Percentiles rank a stretch among this genome's conserved stretches.
Evolutionary conservation across 75 land plant genomes (phyloP).

Genomic region (Pinus tabuliformis): DNA sequence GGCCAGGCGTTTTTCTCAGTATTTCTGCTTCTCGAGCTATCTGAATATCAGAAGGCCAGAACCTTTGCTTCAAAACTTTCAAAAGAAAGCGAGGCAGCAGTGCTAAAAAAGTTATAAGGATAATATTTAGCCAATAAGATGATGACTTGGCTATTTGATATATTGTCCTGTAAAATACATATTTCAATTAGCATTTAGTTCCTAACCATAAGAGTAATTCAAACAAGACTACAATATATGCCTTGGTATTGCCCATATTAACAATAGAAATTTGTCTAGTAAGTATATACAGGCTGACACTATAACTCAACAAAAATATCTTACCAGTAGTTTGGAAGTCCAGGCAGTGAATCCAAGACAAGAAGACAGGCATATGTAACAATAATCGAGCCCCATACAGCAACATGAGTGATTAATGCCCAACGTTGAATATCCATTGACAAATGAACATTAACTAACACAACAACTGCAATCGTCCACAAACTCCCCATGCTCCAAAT

Average conservation of each 20-base stretch:
- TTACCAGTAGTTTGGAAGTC: slow-evolving; percentile 23
- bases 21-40: slow-evolving; percentile 32
- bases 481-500: slow-evolving; percentile 39
- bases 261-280: not conserved
- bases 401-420: slow-evolving; percentile 23
- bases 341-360: slow-evolving; percentile 19
- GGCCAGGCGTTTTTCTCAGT: not conserved
- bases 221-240: slow-evolving; percentile 5
- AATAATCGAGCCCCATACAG: slow-evolving; percentile 30
- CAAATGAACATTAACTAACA: slow-evolving; percentile 28
- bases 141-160: slow-evolving; percentile 14
- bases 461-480: slow-evolving; percentile 22
- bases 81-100: slow-evolving; percentile 22
- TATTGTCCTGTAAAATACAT: slow-evolving; percentile 20
- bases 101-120: slow-evolving; percentile 18
- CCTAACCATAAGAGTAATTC: not conserved
- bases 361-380: slow-evolving; percentile 23
- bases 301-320: not conserved
- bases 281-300: not conserved
- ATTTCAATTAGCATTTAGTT: slow-evolving; percentile 6
- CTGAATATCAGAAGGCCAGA: slow-evolving; percentile 33
- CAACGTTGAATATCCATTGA: slow-evolving; percentile 26
- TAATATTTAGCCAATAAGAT: slow-evolving; percentile 20
- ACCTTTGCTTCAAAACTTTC: slow-evolving; percentile 23
- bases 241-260: slow-evolving; percentile 11